Evolutionary conservation across 139 green algal species (phyloP), one percentile per base, ranked within the genome.

Genomic region (Chlamydomonas asymmetrica): DNA sequence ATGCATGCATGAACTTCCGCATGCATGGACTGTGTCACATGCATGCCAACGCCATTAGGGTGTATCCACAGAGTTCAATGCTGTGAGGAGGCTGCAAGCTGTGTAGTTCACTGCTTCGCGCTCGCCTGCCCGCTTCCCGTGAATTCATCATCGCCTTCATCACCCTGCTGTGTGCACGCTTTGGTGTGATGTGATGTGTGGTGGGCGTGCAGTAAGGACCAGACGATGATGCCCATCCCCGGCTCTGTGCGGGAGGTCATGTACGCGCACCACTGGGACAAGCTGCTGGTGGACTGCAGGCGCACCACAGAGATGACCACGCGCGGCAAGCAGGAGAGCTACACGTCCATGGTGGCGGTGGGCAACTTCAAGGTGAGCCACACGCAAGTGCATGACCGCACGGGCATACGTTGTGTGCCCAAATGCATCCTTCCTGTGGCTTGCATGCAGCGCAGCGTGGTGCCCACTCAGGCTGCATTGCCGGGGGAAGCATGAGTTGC

Each of bases 321-420:
- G 13, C 31, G 52, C 41, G 61, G 70, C 39, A 78, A 78, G 49
- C n/a, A 43, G 60, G 66, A 78, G 73, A 3, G 74, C 27, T 87
- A 83, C 76, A 83, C 76, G 8, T 61, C 76, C 61, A 87, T 87
- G 81, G 76, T 83, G 59, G 81, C 81, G 3, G 75, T 77, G 0
- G 81, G 81, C 32, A 87, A 87, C 76, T 76, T 83, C 61, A 64
- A 66, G 80, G 80, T 85, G 32, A 52, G 75, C 32, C 37, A 8
- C 4, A 45, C 7, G 32, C 2, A 27, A 10, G 27, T 20, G 62
- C 23, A 4, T 6, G 13, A 7, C 6, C 2, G 32, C 5, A 35
- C 13, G 60, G 60, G 60, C 34, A 5, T 13, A 16, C 37, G 4
- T 9, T 50, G 62, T 9, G 22, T 37, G 37, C 37, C 22, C 27